Evolutionary conservation across 139 green algal genomes (phyloP).

Genomic region (Ettlia oleoabundans): DNA sequence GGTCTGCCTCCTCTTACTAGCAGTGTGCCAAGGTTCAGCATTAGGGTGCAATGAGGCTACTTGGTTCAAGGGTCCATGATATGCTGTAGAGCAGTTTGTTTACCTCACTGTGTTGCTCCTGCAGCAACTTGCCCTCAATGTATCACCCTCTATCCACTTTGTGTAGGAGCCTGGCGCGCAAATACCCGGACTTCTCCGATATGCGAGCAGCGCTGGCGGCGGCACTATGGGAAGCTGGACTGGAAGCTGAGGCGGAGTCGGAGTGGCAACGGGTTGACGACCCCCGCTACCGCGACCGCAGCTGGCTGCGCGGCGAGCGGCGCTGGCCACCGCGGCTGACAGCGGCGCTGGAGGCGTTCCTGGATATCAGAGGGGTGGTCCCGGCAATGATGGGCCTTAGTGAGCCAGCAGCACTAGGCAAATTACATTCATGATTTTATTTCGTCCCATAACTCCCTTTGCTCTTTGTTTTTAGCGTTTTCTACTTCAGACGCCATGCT

Average conservation of each 20-base stretch:
- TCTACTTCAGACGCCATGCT: too few relatives aligned
- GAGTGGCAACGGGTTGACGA: constrained; percentile 45
- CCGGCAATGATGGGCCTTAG: too few relatives aligned
- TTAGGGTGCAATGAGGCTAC: too few relatives aligned
- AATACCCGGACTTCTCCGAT: constrained; percentile 85
- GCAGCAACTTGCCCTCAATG: not conserved
- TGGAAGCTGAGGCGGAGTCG: constrained; percentile 78
- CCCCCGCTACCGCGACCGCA: constrained; percentile 63
- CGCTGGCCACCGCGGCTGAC: constrained; percentile 79
- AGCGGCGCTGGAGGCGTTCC: constrained; percentile 64
- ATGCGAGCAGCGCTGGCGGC: constrained; percentile 83
- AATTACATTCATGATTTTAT: too few relatives aligned
- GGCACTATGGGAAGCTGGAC: constrained; percentile 78
- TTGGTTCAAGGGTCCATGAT: too few relatives aligned
- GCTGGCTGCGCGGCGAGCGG: constrained; percentile 70
- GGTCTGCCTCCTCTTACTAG: too few relatives aligned
- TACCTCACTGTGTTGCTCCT: not conserved
- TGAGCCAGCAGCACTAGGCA: too few relatives aligned
- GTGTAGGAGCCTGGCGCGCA: constrained; percentile 68
- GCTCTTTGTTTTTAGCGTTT: too few relatives aligned
- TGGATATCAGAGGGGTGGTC: constrained; percentile 73
- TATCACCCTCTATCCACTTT: not conserved
- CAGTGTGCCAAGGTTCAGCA: too few relatives aligned
- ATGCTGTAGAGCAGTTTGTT: not conserved
- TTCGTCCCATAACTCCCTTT: too few relatives aligned